Conservation (phyloP, 75 land plant species). For the Isoetes taiwanensis region DNA sequence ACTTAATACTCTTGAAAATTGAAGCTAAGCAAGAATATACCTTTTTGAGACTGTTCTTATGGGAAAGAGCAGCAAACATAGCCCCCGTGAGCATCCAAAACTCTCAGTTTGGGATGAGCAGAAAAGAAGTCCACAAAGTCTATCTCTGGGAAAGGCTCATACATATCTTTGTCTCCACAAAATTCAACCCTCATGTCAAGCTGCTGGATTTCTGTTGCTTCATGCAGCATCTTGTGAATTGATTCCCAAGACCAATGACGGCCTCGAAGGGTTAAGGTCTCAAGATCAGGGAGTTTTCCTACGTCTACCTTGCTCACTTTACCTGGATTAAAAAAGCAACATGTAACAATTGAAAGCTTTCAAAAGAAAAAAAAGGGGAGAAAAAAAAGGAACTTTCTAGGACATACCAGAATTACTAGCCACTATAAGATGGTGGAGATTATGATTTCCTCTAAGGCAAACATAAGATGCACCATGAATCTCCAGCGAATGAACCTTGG, state of each 20-base stretch:
- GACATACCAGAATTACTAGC: constrained; percentile 47
- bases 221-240: constrained; percentile 40
- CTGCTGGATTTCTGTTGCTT: constrained; percentile 52
- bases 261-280: constrained; percentile 46
- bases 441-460: constrained; percentile 21
- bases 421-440: constrained; percentile 33
- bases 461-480: constrained; percentile 62
- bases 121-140: constrained; percentile 65
- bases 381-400: neutral
- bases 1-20: neutral
- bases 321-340: constrained; percentile 17
- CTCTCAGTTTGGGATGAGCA: constrained; percentile 45
- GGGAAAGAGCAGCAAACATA: constrained; percentile 78
- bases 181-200: constrained; percentile 73
- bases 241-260: constrained; percentile 81
- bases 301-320: constrained; percentile 42
- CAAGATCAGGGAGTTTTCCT: constrained; percentile 43
- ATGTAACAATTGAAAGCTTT: neutral
- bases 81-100: constrained; percentile 79
- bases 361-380: constrained; percentile 1
- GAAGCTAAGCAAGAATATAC: constrained; percentile 16
- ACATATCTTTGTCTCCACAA: constrained; percentile 42
- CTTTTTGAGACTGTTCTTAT: constrained; percentile 46
- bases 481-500: constrained; percentile 42
- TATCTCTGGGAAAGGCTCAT: constrained; percentile 66